Evolutionary conservation across 768 basidiomycete genomes (phyloP), one percentile per base, ranked within the genome.

Genomic region (Rhizopogon rudus): DNA sequence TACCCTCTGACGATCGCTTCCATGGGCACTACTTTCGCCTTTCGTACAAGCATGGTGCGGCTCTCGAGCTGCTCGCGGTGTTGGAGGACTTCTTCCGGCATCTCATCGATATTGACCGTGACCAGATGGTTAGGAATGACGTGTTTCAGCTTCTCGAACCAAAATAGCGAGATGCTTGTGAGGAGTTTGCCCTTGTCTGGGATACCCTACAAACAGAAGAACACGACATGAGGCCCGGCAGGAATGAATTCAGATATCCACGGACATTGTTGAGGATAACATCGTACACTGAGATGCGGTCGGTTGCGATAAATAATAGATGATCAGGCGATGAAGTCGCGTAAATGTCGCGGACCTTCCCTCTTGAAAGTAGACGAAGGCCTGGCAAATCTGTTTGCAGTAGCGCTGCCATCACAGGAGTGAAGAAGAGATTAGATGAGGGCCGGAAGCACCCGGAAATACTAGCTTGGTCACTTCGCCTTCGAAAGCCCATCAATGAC

Each of bases 311-410:
- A 67, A 98, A 98, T 41, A 99, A 80, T 17, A 99, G 80, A 60
- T 83, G 80, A 51, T 84, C 79, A 20, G 81, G 77, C 6, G 83
- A 84, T 5, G 87, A 84, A 12, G 83, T 86, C 33, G 81, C 64
- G 73, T 99, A 98, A 66, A 99, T 87, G 71, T 98, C 96, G 54
- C 97, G 84, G 20, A 99, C 97, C 80, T 99, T 99, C 55, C 97
- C 97, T 67, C 80, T 84, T 1, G 93, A 93, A 33, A 98, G 56
- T 2, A 98, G 74, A 25, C 74, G 80, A 50, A 97, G 77, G 25
- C 67, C 75, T 17, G 82, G 81, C 4, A 90, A 73, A 63, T 86
- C 63, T 5, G 85, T 82, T 49, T 78, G 70, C 41, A 80, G 78
- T 29, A 87, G 67, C 7, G 81, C 74, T 37, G 64, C 53, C 68